Conservation (phyloP, 2,329 filamentous ascomycete genomes). For the Trichoderma oligosporum region DNA sequence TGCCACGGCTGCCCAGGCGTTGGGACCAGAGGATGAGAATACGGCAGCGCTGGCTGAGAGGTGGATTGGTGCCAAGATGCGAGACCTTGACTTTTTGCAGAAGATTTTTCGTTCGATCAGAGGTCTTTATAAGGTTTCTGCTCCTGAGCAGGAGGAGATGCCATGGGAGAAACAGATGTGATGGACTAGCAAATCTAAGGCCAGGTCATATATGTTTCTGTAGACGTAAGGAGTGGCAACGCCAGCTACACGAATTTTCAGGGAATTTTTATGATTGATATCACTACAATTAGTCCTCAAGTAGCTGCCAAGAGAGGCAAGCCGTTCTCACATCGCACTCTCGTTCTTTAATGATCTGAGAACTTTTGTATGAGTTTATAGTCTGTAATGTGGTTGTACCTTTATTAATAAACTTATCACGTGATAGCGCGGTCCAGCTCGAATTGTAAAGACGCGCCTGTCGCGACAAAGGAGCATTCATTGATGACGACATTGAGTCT, state of each 20-base stretch:
- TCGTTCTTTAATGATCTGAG: too few relatives aligned
- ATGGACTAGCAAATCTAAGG: background rate
- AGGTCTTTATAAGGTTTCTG: background rate
- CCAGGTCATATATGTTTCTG: background rate
- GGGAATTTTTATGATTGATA: too few relatives aligned
- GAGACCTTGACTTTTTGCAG: conserved; percentile 27
- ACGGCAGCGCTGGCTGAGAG: conserved; percentile 17
- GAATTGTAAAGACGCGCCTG: conserved; percentile 22
- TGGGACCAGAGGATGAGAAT: conserved; percentile 25
- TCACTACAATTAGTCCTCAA: too few relatives aligned
- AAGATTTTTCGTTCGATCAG: conserved; percentile 20
- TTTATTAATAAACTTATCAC: conserved; percentile 20
- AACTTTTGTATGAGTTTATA: too few relatives aligned
- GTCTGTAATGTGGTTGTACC: background rate
- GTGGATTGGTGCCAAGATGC: conserved; percentile 28
- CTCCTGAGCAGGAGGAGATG: background rate
- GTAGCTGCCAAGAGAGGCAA: too few relatives aligned
- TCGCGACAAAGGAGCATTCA: conserved; percentile 22
- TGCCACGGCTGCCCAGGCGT: conserved; percentile 27
- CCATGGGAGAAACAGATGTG: background rate
- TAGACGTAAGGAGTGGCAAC: background rate
- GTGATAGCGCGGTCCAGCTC: conserved; percentile 27
- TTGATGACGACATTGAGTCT: conserved; percentile 26
- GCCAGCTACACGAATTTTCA: background rate
- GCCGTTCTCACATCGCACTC: too few relatives aligned